Base-by-base conservation (phyloP, 371 early-diverging fungal species). In the Mucor lusitanicus region DNA sequence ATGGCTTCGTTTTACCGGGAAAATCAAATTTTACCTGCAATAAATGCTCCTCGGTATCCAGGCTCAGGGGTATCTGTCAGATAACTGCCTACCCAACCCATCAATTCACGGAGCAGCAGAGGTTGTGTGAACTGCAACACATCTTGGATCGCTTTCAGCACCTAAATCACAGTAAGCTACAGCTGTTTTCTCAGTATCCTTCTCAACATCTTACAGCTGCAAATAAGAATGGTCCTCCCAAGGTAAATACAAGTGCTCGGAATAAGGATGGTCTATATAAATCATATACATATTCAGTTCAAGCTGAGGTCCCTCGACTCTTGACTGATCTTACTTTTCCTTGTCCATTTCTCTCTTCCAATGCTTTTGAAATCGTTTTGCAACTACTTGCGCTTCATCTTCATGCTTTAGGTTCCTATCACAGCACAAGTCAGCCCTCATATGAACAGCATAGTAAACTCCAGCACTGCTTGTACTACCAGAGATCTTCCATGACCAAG, bases 91-190 rank as follows among this genome's bases (percentile, higher is more conserved):
- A 94, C 87, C 82, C 91, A 97, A 6, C 70, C 76, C 68, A 95
- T 88, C 73, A 98, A 83, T 63, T 84, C 74, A n/a, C 85, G 79
- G 42, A 98, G 73, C 30, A 95, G 84, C 46, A 87, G 74, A 2
- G 97, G 96, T 76, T 97, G 97, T 17, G 91, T 80, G 61, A 96
- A 97, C 35, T 87, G 88, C 3, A 95, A 73, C 44, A 90, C 57
- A 70, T 97, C 98, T 73, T 95, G 94, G 2, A 77, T 62, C 3
- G 83, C 78, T 80, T 97, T 98, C 79, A 93, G 89, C 6, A 94
- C 19, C 8, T 40, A 17, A 1, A 17, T 17, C 17, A 40, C 17
- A 12, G 9, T 40, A 17, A 40, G 40, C 17, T 5, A 3, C 4
- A 15, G 17, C 17, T 40, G 17, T 4, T 17, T 15, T 11, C 17